Conservation (phyloP, 768 basidiomycete species). For the Leccinum subgranulosum region DNA sequence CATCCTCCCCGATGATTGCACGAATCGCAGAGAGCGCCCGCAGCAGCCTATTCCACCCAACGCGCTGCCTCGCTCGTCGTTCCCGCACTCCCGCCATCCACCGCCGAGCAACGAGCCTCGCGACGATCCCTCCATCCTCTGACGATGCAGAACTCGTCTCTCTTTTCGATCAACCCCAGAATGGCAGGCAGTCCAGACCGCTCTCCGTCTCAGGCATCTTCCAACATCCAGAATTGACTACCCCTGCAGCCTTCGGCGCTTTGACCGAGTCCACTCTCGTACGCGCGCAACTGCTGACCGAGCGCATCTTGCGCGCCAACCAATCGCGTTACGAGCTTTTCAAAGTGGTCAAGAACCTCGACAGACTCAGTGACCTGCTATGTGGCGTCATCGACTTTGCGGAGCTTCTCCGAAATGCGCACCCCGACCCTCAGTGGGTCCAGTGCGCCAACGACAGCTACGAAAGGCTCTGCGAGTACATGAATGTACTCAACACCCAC, state of each 20-base stretch:
- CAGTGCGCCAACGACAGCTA: conserved; percentile 83
- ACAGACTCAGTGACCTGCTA: conserved; percentile 92
- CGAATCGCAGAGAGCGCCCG: conserved; percentile 40
- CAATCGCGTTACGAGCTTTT: conserved; percentile 72
- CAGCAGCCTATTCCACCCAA: conserved; percentile 31
- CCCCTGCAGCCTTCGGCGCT: conserved; percentile 64
- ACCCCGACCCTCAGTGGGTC: conserved; percentile 85
- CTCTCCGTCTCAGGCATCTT: conserved; percentile 77
- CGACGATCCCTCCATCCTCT: conserved; percentile 53
- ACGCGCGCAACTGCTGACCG: conserved; percentile 79
- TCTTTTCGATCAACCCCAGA: conserved; percentile 67
- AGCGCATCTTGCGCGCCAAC: conserved; percentile 73
- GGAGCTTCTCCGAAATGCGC: conserved; percentile 89
- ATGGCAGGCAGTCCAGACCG: conserved; percentile 35
- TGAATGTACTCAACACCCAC: conserved; percentile 96
- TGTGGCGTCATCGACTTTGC: conserved; percentile 97
- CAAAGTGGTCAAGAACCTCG: conserved; percentile 92
- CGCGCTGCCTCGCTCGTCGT: conserved; percentile 43
- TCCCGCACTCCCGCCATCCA: conserved; percentile 2
- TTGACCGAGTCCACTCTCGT: conserved; percentile 78
- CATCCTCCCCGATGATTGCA: conserved; percentile 29
- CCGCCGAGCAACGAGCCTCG: conserved; percentile 38
- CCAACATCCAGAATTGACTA: conserved; percentile 67
- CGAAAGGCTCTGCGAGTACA: conserved; percentile 90
- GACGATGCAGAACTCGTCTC: conserved; percentile 66